Base-by-base conservation (phyloP, 169 alveolate genomes). In the Eimeria tenella region DNA sequence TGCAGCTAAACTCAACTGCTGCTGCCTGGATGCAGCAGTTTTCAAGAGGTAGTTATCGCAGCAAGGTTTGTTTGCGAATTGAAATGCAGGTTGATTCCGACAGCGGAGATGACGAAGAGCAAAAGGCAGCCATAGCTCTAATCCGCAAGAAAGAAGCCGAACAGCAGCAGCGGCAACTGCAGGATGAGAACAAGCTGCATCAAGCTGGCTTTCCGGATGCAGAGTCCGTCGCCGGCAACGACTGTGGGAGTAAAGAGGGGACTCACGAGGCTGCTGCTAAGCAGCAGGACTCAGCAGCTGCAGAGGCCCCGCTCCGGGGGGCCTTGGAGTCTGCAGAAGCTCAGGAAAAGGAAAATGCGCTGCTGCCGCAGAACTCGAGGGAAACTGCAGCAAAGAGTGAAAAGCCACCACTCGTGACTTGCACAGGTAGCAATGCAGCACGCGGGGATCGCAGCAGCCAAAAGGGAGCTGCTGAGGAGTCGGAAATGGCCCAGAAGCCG, bases 101-200 rank as follows among this genome's bases (percentile, higher is more conserved):
- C 87, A 77, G 87, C 87, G 87, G 87, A 53, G 87, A 77, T 50
- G 87, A 77, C 65, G 87, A 49, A 53, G 87, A 53, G 87, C 87
- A 77, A 65, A 62, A 65, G 17, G 68, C 62, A 6, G 87, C 87
- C 19, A 77, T 77, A 4, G 62, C 87, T 17, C 49, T 17, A 4
- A 6, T 53, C 49, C 87, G 87, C 9, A 17, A 13, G 68, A 77
- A 17, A 31, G 87, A 53, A n/a, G 53, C 23, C 68, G 70, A 19
- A 4, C 56, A 9, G 68, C 87, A n/a, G 87, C 87, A 19, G 62
- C 49, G 1, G 65, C 19, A 49, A 65, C 62, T 49, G 87, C 87
- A 77, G 65, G 25, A 17, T 4, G 42, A 11, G 53, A 19, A 23
- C n/a, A 15, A 73, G 82, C 82, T 17, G 65, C 68, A 49, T 68